phyloP scores from a whole-genome alignment of 1,284 basidiomycete species.

The Meripilus lineatus region DNA sequence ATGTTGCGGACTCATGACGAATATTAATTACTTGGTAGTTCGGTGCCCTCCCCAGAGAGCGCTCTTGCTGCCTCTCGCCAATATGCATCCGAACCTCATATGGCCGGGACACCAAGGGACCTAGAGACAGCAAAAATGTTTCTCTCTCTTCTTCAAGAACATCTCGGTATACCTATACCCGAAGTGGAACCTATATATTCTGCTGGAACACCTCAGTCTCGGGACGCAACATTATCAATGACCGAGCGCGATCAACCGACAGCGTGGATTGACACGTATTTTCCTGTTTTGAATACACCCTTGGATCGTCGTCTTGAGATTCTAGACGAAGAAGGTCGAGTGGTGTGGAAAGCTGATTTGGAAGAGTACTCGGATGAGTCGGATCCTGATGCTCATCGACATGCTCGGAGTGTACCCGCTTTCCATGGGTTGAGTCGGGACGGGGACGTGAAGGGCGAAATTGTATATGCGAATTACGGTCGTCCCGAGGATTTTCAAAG shows the following conservation, averaged over 20 bases:
- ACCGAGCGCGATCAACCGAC: constrained; percentile 42
- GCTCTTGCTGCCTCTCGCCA: constrained; percentile 52
- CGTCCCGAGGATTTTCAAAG: constrained; percentile 47
- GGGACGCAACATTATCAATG: constrained; percentile 57
- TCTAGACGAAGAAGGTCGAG: constrained; percentile 44
- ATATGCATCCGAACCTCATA: constrained; percentile 66
- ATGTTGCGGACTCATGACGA: background rate
- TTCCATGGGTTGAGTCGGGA: constrained; percentile 67
- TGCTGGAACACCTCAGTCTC: constrained; percentile 62
- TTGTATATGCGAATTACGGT: constrained; percentile 83
- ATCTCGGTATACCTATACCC: constrained; percentile 48
- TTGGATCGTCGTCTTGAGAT: constrained; percentile 60
- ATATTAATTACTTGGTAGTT: constrained; percentile 32
- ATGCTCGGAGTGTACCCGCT: constrained; percentile 53
- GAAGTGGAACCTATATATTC: constrained; percentile 50
- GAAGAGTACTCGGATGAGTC: constrained; percentile 59
- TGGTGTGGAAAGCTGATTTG: constrained; percentile 65
- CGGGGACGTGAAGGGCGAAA: constrained; percentile 59
- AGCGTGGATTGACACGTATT: constrained; percentile 82
- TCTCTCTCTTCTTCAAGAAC: constrained; percentile 56
- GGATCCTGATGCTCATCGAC: constrained; percentile 40
- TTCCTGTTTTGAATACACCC: constrained; percentile 78
- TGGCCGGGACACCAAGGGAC: constrained; percentile 66
- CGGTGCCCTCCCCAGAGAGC: constrained; percentile 52
- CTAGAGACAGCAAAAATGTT: constrained; percentile 60